These are phyloP conservation scores for Hyaloperonospora brassicae DNA, from an alignment of 352 stramenopile species.

Conservation along the genomic window DNA sequence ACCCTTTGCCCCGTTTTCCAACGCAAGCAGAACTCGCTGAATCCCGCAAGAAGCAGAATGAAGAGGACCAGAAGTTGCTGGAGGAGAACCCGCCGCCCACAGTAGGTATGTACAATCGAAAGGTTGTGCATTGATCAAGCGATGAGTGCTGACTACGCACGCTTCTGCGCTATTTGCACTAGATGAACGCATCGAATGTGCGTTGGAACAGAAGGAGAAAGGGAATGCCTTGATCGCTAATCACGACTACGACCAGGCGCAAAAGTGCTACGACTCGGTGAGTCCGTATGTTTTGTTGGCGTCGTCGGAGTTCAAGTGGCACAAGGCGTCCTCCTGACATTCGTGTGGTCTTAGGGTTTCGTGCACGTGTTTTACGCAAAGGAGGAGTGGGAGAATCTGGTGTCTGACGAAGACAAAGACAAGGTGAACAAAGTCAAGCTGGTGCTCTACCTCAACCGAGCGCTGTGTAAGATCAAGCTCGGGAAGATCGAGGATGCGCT, in stretches of 20 bases:
- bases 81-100: conserved; percentile 78
- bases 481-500: conserved; percentile 74
- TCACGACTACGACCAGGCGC: conserved; percentile 67
- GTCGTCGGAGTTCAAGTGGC: background rate
- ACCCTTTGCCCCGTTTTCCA: conserved; percentile 72
- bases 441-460: conserved; percentile 76
- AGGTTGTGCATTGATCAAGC: background rate
- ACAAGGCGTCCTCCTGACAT: background rate
- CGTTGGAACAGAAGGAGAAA: conserved; percentile 73
- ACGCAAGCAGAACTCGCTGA: conserved; percentile 76
- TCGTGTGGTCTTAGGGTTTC: conserved; percentile 43
- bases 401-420: conserved; percentile 60
- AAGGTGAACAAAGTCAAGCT: conserved; percentile 79
- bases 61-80: conserved; percentile 79
- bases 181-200: conserved; percentile 66
- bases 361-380: conserved; percentile 84
- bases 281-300: background rate
- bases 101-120: conserved; percentile 33
- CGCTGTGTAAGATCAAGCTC: conserved; percentile 81
- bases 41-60: conserved; percentile 70
- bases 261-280: conserved; percentile 84
- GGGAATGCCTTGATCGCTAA: conserved; percentile 57
- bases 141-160: conserved; percentile 4
- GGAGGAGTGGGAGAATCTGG: conserved; percentile 77
- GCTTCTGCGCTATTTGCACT: background rate